These are phyloP conservation scores for Diaporthe citrichinensis DNA, from an alignment of 2,329 filamentous ascomycete genomes.

Conservation along the genomic window DNA sequence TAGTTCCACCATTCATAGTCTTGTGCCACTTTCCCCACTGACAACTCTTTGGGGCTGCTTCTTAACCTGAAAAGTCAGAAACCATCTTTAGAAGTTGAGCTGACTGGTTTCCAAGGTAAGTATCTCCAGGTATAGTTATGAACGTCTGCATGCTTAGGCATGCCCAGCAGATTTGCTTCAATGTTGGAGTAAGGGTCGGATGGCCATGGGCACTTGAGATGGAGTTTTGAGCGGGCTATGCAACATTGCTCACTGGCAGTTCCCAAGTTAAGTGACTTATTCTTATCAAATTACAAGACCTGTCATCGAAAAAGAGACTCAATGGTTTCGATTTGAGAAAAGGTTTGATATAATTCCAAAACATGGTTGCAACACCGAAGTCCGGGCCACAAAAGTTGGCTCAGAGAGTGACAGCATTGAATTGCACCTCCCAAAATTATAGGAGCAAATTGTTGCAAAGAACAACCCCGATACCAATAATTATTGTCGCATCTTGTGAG, in stretches of 20 bases:
- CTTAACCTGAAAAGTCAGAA: not conserved
- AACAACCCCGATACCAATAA: no score
- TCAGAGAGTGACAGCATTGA: not conserved
- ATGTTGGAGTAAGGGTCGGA: not conserved
- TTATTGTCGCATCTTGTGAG: no score
- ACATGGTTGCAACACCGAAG: not conserved
- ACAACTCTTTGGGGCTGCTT: not conserved
- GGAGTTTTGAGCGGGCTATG: not conserved
- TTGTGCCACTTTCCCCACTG: constrained; percentile 21
- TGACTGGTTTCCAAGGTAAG: not conserved
- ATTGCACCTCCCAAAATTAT: not conserved
- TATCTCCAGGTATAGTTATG: not conserved
- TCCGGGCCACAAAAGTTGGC: not conserved
- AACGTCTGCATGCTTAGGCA: no score
- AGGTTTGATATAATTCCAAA: no score
- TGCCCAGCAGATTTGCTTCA: no score
- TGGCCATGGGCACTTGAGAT: fast-evolving
- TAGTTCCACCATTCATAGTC: constrained; percentile 1
- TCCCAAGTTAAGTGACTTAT: not conserved
- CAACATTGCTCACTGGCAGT: not conserved
- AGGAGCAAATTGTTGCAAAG: no score
- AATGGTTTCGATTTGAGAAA: not conserved
- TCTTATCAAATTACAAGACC: no score
- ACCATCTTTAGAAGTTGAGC: no score
- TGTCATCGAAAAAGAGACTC: not conserved